phyloP scores from a whole-genome alignment of 2,329 filamentous ascomycete genomes.

The Diaporthe sp. region DNA sequence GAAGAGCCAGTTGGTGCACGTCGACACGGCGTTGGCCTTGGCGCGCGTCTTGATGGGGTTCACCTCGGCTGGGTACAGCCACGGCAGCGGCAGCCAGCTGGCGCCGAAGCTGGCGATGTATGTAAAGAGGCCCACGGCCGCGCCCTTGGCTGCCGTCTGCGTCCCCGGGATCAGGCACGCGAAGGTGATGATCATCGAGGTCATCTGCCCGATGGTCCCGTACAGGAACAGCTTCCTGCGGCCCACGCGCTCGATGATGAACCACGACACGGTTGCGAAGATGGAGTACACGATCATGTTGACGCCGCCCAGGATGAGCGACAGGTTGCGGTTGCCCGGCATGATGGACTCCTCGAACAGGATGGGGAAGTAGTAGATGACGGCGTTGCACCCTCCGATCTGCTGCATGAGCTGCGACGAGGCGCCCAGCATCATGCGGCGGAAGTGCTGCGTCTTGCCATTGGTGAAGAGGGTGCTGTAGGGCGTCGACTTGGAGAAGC shows the following conservation, averaged over 20 bases:
- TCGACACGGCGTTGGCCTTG: conserved; percentile 75
- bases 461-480: conserved; percentile 70
- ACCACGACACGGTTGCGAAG: conserved; percentile 70
- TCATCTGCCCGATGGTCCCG: conserved; percentile 72
- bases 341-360: conserved; percentile 64
- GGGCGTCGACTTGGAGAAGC: conserved; percentile 60
- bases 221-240: conserved; percentile 75
- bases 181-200: conserved; percentile 70
- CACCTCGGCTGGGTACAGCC: conserved; percentile 74
- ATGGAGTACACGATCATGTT: conserved; percentile 73
- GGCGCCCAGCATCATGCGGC: conserved; percentile 73
- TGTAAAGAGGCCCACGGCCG: conserved; percentile 69
- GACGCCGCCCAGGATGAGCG: conserved; percentile 66
- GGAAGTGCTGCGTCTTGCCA: conserved; percentile 76
- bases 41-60: conserved; percentile 72
- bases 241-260: conserved; percentile 65
- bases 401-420: conserved; percentile 75
- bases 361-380: conserved; percentile 74
- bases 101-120: conserved; percentile 43
- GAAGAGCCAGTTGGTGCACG: conserved; percentile 72
- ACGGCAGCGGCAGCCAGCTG: conserved; percentile 71
- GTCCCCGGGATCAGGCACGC: conserved; percentile 53
- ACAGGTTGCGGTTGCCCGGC: conserved; percentile 58
- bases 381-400: conserved; percentile 69
- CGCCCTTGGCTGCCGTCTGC: conserved; percentile 50